Percentiles rank a stretch among this genome's conserved stretches.
phyloP scores from a whole-genome alignment of 2,329 filamentous ascomycete species.

The Colletotrichum sp. region DNA sequence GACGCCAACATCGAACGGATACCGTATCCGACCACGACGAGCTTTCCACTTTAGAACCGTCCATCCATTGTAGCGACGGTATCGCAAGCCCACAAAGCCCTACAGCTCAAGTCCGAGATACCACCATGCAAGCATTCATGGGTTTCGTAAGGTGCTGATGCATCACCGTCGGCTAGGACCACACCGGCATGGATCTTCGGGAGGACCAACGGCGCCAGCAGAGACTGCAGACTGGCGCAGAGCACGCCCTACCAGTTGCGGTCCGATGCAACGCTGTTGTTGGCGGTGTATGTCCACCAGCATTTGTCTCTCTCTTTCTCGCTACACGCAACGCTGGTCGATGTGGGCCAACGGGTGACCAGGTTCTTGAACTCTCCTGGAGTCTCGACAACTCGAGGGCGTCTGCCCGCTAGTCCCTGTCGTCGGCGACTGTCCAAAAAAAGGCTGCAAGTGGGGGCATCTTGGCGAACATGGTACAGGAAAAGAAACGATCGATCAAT shows the following conservation, averaged over 20 bases:
- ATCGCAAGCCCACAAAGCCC: background rate
- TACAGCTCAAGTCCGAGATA: background rate
- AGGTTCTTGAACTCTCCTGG: background rate
- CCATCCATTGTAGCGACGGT: background rate
- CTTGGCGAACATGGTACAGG: background rate
- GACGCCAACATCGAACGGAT: background rate
- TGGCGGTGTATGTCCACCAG: background rate
- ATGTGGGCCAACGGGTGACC: background rate
- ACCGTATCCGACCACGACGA: background rate
- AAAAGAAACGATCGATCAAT: background rate
- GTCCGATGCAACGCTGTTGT: background rate
- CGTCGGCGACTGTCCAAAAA: background rate
- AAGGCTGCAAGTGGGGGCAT: background rate
- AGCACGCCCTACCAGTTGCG: background rate
- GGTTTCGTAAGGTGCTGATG: background rate
- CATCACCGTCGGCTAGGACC: background rate
- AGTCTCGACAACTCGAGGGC: background rate
- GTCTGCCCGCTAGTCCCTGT: background rate
- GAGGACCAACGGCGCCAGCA: background rate
- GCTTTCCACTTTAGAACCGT: background rate
- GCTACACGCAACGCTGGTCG: background rate
- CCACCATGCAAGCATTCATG: background rate
- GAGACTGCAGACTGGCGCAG: background rate
- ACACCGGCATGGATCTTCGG: background rate
- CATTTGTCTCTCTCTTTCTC: background rate